Conservation (phyloP, 1,139 yeast genomes). For the Blastobotrys aristatus region DNA sequence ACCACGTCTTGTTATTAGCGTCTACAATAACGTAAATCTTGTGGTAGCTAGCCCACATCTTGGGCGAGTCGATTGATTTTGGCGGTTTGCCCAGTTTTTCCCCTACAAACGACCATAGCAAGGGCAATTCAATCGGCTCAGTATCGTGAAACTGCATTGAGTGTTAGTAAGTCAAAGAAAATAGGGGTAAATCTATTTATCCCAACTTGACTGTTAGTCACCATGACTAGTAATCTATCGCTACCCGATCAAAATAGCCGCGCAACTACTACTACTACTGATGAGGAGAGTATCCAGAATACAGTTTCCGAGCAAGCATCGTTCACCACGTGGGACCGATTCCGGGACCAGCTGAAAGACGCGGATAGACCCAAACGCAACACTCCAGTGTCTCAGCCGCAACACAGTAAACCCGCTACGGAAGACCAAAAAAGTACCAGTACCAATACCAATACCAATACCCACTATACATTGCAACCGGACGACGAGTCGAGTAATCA, state of each 20-base stretch:
- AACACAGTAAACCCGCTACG: background rate
- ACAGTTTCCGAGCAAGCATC: background rate
- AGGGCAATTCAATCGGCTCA: background rate
- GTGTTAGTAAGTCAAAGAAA: background rate
- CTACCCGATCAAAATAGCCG: background rate
- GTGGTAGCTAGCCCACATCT: conserved; percentile 8
- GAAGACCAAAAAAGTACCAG: background rate
- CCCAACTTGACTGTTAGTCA: background rate
- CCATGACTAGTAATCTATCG: background rate
- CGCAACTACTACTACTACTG: background rate
- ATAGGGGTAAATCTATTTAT: no score
- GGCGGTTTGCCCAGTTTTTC: conserved; percentile 6
- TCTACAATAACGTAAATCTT: conserved; percentile 7
- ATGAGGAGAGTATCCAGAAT: background rate
- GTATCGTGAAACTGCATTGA: conserved; percentile 1
- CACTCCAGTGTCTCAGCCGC: background rate
- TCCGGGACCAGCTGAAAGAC: background rate
- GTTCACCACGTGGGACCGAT: background rate
- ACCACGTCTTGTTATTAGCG: background rate
- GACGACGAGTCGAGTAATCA: conserved; percentile 5
- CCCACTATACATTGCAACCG: conserved; percentile 2
- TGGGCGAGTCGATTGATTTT: conserved; percentile 3
- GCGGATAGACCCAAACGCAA: background rate
- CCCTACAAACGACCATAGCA: conserved; percentile 5
- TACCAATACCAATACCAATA: background rate